phyloP scores from a whole-genome alignment of 83 land plant species.

The Picea abies region DNA sequence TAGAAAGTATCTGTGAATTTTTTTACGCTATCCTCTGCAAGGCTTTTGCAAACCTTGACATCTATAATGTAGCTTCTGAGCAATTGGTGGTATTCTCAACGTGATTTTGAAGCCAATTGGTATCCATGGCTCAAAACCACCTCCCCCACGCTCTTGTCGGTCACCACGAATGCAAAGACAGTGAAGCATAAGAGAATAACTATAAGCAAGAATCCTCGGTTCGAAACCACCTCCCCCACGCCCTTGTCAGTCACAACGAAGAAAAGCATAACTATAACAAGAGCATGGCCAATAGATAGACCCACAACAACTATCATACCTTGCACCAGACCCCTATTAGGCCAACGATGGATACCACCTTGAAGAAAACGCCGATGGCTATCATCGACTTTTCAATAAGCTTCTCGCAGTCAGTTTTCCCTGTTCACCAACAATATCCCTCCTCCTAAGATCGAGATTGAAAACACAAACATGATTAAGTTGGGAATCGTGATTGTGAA shows the following conservation, averaged over 20 bases:
- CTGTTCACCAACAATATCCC: constrained; percentile 25
- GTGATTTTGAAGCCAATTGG: constrained; percentile 84
- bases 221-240: too few relatives aligned
- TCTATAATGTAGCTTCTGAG: constrained; percentile 85
- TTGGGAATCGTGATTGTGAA: constrained; percentile 34
- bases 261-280: too few relatives aligned
- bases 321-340: constrained; percentile 80
- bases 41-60: constrained; percentile 58
- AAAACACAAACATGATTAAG: constrained; percentile 63
- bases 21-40: constrained; percentile 24
- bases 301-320: constrained; percentile 73
- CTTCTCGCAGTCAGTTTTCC: constrained; percentile 72
- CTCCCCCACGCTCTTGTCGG: constrained; percentile 85
- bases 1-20: constrained; percentile 19
- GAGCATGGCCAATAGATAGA: constrained; percentile 76
- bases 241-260: too few relatives aligned
- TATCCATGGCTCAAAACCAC: constrained; percentile 68
- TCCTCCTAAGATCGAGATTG: constrained; percentile 60
- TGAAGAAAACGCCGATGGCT: constrained; percentile 71
- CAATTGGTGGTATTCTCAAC: constrained; percentile 60
- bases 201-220: constrained; percentile 60
- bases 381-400: constrained; percentile 81
- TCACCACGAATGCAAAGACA: constrained; percentile 85
- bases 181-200: constrained; percentile 78
- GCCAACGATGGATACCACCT: constrained; percentile 82